A percentile compares a stretch with the other conserved stretches of the same genome.
These are phyloP conservation scores for Rhodotorula taiwanensis DNA, from an alignment of 768 basidiomycete species.

Conservation along the genomic window DNA sequence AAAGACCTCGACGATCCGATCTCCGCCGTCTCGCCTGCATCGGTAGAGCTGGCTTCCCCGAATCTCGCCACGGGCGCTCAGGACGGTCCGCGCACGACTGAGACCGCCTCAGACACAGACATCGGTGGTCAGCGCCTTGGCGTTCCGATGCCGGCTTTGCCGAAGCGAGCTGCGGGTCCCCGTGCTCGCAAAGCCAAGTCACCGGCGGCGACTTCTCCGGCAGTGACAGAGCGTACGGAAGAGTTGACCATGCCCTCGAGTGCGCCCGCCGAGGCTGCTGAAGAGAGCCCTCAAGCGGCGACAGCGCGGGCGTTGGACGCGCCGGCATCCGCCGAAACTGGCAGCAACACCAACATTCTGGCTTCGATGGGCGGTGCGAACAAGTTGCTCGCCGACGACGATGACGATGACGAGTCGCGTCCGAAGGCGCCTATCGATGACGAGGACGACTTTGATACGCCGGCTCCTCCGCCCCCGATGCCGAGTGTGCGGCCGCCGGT, in stretches of 20 bases:
- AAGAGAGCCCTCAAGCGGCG: too few species aligned
- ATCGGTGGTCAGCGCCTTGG: conserved; percentile 78
- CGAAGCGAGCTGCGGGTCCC: conserved; percentile 25
- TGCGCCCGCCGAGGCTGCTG: too few species aligned
- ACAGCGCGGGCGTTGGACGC: too few species aligned
- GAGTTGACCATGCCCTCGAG: too few species aligned
- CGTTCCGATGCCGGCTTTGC: conserved; percentile 51
- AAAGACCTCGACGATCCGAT: too few species aligned
- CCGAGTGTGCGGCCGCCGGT: background rate
- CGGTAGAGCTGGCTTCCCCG: too few species aligned
- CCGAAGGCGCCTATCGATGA: background rate
- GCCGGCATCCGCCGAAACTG: background rate
- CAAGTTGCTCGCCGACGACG: background rate
- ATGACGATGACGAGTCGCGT: conserved; percentile 10
- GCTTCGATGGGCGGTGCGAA: conserved; percentile 14
- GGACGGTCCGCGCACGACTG: too few species aligned
- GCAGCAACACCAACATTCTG: background rate
- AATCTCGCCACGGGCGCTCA: too few species aligned
- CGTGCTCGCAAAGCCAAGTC: conserved; percentile 1
- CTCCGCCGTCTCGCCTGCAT: too few species aligned
- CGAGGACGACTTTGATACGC: conserved; percentile 22
- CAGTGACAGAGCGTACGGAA: background rate
- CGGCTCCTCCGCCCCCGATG: conserved; percentile 9
- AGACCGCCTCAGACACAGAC: too few species aligned
- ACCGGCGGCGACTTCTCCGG: background rate